A percentile compares a stretch with the other conserved stretches of the same genome.
These are phyloP conservation scores for Deinandra increscens DNA, from an alignment of 129 eudicot genomes.

Conservation along the genomic window DNA sequence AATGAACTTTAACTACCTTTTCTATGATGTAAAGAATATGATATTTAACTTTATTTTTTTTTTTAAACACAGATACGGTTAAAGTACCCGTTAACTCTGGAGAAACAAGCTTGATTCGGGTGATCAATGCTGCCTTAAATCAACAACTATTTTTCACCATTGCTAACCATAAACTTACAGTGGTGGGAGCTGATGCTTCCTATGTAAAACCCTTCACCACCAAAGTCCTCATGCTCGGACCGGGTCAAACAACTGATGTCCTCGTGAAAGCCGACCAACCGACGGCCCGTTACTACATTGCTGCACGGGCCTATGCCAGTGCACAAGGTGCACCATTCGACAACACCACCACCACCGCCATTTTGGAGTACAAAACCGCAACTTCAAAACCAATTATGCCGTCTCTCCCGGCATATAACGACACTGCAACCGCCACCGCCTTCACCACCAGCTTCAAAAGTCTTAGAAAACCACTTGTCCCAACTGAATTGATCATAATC, in stretches of 20 bases:
- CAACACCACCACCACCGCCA: slow-evolving; percentile 97
- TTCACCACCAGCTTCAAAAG: slow-evolving; percentile 74
- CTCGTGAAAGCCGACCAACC: slow-evolving; percentile 83
- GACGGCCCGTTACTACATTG: slow-evolving; percentile 80
- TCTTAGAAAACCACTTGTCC: slow-evolving; percentile 58
- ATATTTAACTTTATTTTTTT: slow-evolving; percentile 2
- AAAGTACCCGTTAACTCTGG: slow-evolving; percentile 65
- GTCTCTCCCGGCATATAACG: slow-evolving; percentile 73
- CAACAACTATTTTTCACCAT: slow-evolving; percentile 84
- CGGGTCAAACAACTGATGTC: slow-evolving; percentile 98
- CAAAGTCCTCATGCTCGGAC: slow-evolving; percentile 86
- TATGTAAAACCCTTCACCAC: slow-evolving; percentile 95
- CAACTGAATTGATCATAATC: slow-evolving; percentile 66
- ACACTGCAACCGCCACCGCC: slow-evolving; percentile 80
- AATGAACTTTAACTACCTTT: background rate
- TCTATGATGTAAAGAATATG: background rate
- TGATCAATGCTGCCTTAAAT: slow-evolving; percentile 77
- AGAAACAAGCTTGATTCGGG: slow-evolving; percentile 72
- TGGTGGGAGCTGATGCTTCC: slow-evolving; percentile 94
- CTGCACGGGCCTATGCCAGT: slow-evolving; percentile 86
- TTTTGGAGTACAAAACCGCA: slow-evolving; percentile 73
- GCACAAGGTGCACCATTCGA: slow-evolving; percentile 93
- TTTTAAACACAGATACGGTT: slow-evolving; percentile 51
- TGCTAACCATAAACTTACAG: slow-evolving; percentile 80
- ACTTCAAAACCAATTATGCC: slow-evolving; percentile 59